These are phyloP conservation scores for Microdochium bolleyi DNA, from an alignment of 2,329 filamentous ascomycete genomes.

Conservation along the genomic window DNA sequence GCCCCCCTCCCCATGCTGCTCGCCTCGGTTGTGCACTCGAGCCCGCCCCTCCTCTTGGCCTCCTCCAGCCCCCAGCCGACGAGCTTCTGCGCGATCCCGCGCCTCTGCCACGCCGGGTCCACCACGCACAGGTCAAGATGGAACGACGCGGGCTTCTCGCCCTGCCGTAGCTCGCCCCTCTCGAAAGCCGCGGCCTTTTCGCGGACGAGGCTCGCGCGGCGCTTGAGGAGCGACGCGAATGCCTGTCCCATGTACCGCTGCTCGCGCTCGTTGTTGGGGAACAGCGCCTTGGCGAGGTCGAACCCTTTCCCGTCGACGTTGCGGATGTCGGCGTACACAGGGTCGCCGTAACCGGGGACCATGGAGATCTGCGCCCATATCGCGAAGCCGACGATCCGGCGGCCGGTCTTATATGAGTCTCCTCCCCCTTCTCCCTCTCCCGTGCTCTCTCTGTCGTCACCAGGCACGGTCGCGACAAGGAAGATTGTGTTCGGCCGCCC, in stretches of 20 bases:
- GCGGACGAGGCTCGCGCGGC: conserved; percentile 30
- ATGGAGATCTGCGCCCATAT: conserved; percentile 46
- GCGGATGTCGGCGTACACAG: conserved; percentile 22
- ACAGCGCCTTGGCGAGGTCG: conserved; percentile 23
- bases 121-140: conserved; percentile 43
- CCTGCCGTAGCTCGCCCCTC: conserved; percentile 2
- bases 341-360: conserved; percentile 38
- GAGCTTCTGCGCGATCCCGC: conserved; percentile 33
- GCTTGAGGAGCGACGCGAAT: conserved; percentile 31
- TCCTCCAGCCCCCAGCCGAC: conserved; percentile 40
- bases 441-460: conserved; percentile 20
- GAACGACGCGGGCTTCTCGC: conserved; percentile 34
- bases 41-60: conserved; percentile 26
- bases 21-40: conserved; percentile 36
- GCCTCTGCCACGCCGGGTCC: conserved; percentile 43
- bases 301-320: conserved; percentile 6
- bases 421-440: too few relatives aligned
- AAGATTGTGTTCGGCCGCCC: conserved; percentile 42
- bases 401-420: conserved; percentile 5
- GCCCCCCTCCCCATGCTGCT: conserved; percentile 38
- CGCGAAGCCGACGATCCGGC: conserved; percentile 38
- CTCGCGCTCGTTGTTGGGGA: conserved; percentile 33
- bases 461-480: conserved; percentile 42
- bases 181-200: conserved; percentile 23
- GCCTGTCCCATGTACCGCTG: conserved; percentile 37